Evolutionary conservation across 2,329 filamentous ascomycete genomes (phyloP).

Genomic region (Phaeoacremonium minimum): DNA sequence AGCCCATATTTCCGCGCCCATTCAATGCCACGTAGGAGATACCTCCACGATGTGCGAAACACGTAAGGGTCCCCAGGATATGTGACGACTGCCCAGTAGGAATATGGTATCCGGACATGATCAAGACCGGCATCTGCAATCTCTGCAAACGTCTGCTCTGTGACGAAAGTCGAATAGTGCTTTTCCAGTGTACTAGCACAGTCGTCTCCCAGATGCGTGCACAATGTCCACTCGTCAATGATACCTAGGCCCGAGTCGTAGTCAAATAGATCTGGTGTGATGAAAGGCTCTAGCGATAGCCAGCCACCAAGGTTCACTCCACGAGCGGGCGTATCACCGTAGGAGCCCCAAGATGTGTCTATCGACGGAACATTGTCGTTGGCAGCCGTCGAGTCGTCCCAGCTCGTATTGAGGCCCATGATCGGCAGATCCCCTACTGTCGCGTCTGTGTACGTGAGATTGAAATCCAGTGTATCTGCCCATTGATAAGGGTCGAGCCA

Average conservation of each 20-base stretch:
- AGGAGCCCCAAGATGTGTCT: conserved; percentile 70
- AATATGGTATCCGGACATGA: conserved; percentile 92
- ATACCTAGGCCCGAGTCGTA: conserved; percentile 60
- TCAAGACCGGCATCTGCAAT: conserved; percentile 87
- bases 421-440: conserved; percentile 83
- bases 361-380: conserved; percentile 79
- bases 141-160: conserved; percentile 75
- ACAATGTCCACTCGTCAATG: conserved; percentile 85
- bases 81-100: conserved; percentile 87
- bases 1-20: conserved; percentile 90
- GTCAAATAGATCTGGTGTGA: conserved; percentile 85
- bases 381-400: conserved; percentile 76
- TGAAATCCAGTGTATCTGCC: conserved; percentile 88
- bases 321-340: conserved; percentile 73
- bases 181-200: conserved; percentile 70
- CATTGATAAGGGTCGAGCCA: conserved; percentile 87
- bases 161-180: conserved; percentile 88
- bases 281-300: conserved; percentile 91
- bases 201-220: conserved; percentile 61
- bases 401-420: conserved; percentile 81
- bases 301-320: conserved; percentile 94
- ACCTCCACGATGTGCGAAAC: conserved; percentile 83
- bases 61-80: conserved; percentile 88
- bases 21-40: conserved; percentile 87
- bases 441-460: conserved; percentile 84